These are phyloP conservation scores for Solanum acaule DNA, from an alignment of 257 asterid genomes.

Conservation along the genomic window DNA sequence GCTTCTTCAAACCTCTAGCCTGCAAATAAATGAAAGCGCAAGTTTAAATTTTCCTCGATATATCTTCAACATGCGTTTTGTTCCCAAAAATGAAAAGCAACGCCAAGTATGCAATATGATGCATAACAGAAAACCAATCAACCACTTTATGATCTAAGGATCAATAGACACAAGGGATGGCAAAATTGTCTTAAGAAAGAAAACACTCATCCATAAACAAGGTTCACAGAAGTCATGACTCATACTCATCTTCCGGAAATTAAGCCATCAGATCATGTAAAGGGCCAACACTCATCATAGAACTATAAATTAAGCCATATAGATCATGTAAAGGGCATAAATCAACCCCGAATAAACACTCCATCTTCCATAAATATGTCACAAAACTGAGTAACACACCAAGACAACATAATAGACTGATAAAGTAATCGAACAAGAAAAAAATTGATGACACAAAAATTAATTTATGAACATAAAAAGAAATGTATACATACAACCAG, in stretches of 20 bases:
- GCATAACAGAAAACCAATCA: not conserved
- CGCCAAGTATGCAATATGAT: not conserved
- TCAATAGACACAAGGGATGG: not conserved
- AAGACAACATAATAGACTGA: not conserved
- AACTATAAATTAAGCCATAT: not conserved
- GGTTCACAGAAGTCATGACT: not conserved
- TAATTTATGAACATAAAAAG: no score
- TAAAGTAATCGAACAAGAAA: not conserved
- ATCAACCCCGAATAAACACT: no score
- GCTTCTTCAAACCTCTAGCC: conserved; percentile 10
- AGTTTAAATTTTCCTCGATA: not conserved
- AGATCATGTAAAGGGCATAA: no score
- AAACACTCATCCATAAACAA: not conserved
- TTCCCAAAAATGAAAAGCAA: not conserved
- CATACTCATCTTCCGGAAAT: not conserved
- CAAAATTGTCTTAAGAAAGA: not conserved
- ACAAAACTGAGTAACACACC: not conserved
- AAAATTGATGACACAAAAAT: not conserved
- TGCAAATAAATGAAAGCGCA: not conserved
- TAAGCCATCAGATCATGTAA: not conserved
- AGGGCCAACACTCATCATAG: not conserved
- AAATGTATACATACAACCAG: no score
- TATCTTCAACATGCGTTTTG: not conserved
- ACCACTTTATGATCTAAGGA: not conserved
- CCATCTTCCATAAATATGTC: no score